phyloP scores from a whole-genome alignment of 2,329 filamentous ascomycete species.

The Alternaria angustiovoidea region DNA sequence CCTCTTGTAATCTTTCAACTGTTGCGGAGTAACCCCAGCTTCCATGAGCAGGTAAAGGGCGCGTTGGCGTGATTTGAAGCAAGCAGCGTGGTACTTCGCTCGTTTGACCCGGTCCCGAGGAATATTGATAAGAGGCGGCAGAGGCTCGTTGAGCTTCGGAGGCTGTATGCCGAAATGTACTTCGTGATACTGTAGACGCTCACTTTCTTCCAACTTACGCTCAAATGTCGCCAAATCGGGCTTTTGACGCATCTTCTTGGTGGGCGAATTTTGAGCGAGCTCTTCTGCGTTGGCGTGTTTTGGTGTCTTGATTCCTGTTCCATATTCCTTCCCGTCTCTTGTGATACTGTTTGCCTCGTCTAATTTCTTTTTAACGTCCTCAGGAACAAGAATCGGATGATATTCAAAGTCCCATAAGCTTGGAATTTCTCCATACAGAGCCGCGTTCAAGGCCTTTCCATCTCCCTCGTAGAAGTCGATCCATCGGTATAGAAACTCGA shows the following conservation, averaged over 20 bases:
- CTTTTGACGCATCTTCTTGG: slow-evolving; percentile 33
- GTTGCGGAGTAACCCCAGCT: slow-evolving; percentile 37
- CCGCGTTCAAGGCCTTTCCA: slow-evolving; percentile 43
- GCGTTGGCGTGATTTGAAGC: slow-evolving; percentile 42
- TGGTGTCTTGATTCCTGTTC: background rate
- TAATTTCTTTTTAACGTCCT: slow-evolving; percentile 12
- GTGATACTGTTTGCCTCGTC: background rate
- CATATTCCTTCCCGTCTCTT: background rate
- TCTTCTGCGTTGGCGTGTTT: slow-evolving; percentile 14
- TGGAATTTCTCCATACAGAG: slow-evolving; percentile 44
- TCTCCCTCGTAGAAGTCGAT: slow-evolving; percentile 45
- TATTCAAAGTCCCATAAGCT: slow-evolving; percentile 47
- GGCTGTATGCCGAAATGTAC: slow-evolving; percentile 42
- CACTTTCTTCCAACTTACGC: slow-evolving; percentile 33
- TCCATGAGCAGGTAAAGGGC: slow-evolving; percentile 43
- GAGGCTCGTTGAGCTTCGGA: slow-evolving; percentile 31
- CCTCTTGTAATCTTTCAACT: slow-evolving; percentile 41
- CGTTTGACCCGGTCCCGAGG: slow-evolving; percentile 32
- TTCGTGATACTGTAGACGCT: slow-evolving; percentile 44
- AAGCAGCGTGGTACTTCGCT: slow-evolving; percentile 40
- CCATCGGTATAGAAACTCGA: slow-evolving; percentile 47
- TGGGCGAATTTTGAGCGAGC: slow-evolving; percentile 25
- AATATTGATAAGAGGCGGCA: slow-evolving; percentile 44
- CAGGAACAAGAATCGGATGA: slow-evolving; percentile 35
- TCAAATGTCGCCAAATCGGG: slow-evolving; percentile 37